Base-by-base conservation (phyloP, 1,284 basidiomycete genomes). In the Moesziomyces sp. region DNA sequence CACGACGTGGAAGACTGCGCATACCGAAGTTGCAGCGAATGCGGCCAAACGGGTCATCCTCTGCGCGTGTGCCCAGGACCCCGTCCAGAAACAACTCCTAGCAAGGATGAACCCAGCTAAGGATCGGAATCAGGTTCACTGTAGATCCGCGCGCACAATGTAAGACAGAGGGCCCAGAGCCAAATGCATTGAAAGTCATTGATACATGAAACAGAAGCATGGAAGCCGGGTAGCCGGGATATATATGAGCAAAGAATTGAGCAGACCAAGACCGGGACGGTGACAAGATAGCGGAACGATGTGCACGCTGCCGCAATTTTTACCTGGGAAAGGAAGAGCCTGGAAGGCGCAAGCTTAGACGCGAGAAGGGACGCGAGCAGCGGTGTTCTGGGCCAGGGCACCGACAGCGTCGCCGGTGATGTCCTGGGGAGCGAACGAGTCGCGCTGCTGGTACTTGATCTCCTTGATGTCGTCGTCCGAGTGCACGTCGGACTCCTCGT, bases 401-500 rank as follows among this genome's bases (percentile, higher is more conserved):
- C 72, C 72, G 19, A 70, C 67, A 11, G 67, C 63, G 23, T 75
- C 63, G 51, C 51, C 50, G n/a, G 42, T 40, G 56, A 75, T 75
- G 53, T 66, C 59, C 45, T 66, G 56, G 28, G 63, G 67, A 46
- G 59, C 67, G 49, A 70, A 70, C 24, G 63, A 72, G 55, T 72
- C 69, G 46, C 60, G 56, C 58, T 65, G 56, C 60, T 73, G 70
- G 54, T 63, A 64, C 52, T 71, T 65, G 48, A 53, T 51, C 56
- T 75, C 71, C 58, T 73, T 68, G 54, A 64, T 64, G 44, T 59
- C 57, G 46, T 63, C 61, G 47, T 62, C 59, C 5, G 61, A 43
- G 1, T 61, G 43, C 14, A 24, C 23, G 28, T 69, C 68, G 24
- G 66, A 59, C 58, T 73, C 78, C 58, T 80, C 79, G 49, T 78